Base-by-base conservation (phyloP, 345 rosid genomes). In the Pelargonium nanum region DNA sequence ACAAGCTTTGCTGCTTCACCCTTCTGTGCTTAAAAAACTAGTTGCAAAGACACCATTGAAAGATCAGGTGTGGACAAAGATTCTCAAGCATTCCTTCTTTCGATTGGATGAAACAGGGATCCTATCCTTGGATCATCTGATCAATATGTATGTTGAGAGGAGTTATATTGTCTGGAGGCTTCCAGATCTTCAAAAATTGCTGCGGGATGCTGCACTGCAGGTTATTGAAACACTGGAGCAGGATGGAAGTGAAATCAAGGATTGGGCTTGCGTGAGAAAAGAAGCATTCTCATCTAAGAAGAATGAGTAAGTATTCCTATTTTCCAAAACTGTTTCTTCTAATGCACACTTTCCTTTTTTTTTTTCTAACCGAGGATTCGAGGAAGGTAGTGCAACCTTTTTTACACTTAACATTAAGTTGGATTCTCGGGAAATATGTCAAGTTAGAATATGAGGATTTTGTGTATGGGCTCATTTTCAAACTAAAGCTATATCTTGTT, bases 1-100 rank as follows among this genome's bases (percentile, higher is more conserved):
- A 65, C 96, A 91, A 72, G 97, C 97, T 17, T 74, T 91, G 77
- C 74, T 84, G 90, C 96, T 91, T 72, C 85, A 91, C 61, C 97
- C 97, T 51, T 71, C 91, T 19, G 91, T 76, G 30, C 69, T 87
- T 62, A 84, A 73, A 74, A 91, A 81, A 68, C 78, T 91, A 28
- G 91, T 85, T 54, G 81, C 72, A 48, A 91, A 87, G 65, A 93
- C 83, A 26, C 97, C 97, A 57, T 73, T 91, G 34, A 91, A 91
- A 73, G 97, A 87, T 56, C 91, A 78, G 65, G 77, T 75, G 2
- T 87, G 86, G 93, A 63, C 79, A 25, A 83, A 80, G 72, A 87
- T 85, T 58, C 72, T 85, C 22, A 78, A 87, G 56, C 76, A 81
- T 72, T 20, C 78, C 45, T 79, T 80, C 68, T 90, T 90, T 66